Evolutionary conservation across 169 alveolate species (phyloP).

Genomic region (Plasmodium gaboni): DNA sequence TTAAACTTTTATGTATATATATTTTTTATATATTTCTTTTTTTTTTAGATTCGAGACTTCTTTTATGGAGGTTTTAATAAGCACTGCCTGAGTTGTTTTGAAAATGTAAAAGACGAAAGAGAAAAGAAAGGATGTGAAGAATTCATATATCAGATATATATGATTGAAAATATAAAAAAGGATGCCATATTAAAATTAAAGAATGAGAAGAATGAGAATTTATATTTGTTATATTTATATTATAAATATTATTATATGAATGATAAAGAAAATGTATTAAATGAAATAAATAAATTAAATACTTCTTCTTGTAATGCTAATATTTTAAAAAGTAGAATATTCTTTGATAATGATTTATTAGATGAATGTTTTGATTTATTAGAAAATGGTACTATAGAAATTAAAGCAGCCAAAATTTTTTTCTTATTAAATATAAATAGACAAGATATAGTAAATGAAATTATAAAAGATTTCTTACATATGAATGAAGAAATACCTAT

Average conservation of each 20-base stretch:
- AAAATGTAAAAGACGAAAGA: constrained; percentile 13
- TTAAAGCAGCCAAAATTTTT: constrained; percentile 41
- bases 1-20: not conserved
- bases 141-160: constrained; percentile 67
- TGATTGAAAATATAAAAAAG: constrained; percentile 40
- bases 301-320: constrained; percentile 26
- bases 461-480: constrained; percentile 30
- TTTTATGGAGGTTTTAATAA: constrained; percentile 65
- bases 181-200: constrained; percentile 30
- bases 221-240: constrained; percentile 36
- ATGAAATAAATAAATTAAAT: constrained; percentile 21
- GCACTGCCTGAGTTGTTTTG: constrained; percentile 33
- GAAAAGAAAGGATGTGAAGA: constrained; percentile 61
- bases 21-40: constrained; percentile 9
- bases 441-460: constrained; percentile 34
- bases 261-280: constrained; percentile 45
- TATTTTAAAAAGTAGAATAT: constrained; percentile 56
- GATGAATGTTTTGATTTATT: constrained; percentile 70
- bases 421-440: constrained; percentile 34
- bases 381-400: constrained; percentile 44
- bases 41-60: constrained; percentile 47
- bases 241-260: constrained; percentile 49
- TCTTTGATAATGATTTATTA: constrained; percentile 46
- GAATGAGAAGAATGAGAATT: constrained; percentile 35
- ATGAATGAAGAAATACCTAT: constrained; percentile 76